Conservation (phyloP, 192 early-diverging fungal species). For the Podila epicladia region DNA sequence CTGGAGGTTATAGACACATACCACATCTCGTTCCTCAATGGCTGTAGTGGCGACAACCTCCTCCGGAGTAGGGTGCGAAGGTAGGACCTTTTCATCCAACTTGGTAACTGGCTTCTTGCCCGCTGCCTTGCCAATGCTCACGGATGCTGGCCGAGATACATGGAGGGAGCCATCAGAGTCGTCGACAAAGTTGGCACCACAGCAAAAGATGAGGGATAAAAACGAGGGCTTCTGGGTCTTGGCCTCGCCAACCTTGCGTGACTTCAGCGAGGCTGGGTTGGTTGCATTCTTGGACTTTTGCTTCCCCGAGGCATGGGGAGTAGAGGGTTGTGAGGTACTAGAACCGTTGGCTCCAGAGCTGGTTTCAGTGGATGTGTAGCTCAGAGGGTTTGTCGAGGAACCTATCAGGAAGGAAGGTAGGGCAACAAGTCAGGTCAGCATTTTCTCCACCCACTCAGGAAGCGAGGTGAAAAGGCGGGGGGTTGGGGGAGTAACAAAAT, state of each 20-base stretch:
- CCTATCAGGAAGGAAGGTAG: background rate
- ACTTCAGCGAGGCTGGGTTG: constrained; percentile 19
- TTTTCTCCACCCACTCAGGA: too few species aligned
- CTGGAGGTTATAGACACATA: background rate
- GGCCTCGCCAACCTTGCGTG: constrained; percentile 40
- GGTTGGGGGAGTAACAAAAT: too few species aligned
- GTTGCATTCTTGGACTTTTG: constrained; percentile 11
- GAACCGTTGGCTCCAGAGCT: background rate
- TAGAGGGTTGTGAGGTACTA: constrained; percentile 6
- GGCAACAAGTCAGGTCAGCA: too few species aligned
- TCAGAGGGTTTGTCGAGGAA: constrained; percentile 1
- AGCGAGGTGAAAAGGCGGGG: too few species aligned
- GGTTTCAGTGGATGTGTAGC: background rate
- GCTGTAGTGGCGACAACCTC: constrained; percentile 1
- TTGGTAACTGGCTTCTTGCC: constrained; percentile 32
- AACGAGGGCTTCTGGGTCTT: constrained; percentile 50
- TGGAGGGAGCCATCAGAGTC: constrained; percentile 37
- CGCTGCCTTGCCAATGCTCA: constrained; percentile 34
- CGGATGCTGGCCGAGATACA: constrained; percentile 32
- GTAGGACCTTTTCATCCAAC: background rate
- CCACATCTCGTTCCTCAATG: background rate
- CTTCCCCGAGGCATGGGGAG: background rate
- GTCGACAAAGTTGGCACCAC: constrained; percentile 51
- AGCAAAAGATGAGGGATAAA: constrained; percentile 47
- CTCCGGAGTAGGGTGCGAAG: background rate